Conservation (phyloP, 345 rosid species). For the rapeseed (Brassica napus) region Da-Ae NC_063435.1:7626501-7627000, state of each 20-base stretch:
- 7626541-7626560: slow-evolving; percentile 8
- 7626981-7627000: slow-evolving; percentile 44
- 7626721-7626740: background rate
- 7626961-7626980: slow-evolving; percentile 31
- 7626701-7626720: background rate
- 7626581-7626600: background rate
- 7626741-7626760: background rate
- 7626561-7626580: background rate
- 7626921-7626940: background rate
- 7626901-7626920: slow-evolving; percentile 27
- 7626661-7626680: background rate
- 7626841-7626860: slow-evolving; percentile 95
- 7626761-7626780: background rate
- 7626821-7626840: slow-evolving; percentile 89
- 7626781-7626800: slow-evolving; percentile 12
- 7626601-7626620: background rate
- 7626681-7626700: background rate
- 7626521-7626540: background rate
- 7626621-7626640: background rate
- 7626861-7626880: slow-evolving; percentile 98
- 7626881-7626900: slow-evolving; percentile 96
- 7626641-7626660: slow-evolving; percentile 1
- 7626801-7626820: slow-evolving; percentile 99
- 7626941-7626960: slow-evolving; percentile 37
- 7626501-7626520: background rate